phyloP scores from a whole-genome alignment of 23 red algal species.

The Agarophyton chilense region DNA sequence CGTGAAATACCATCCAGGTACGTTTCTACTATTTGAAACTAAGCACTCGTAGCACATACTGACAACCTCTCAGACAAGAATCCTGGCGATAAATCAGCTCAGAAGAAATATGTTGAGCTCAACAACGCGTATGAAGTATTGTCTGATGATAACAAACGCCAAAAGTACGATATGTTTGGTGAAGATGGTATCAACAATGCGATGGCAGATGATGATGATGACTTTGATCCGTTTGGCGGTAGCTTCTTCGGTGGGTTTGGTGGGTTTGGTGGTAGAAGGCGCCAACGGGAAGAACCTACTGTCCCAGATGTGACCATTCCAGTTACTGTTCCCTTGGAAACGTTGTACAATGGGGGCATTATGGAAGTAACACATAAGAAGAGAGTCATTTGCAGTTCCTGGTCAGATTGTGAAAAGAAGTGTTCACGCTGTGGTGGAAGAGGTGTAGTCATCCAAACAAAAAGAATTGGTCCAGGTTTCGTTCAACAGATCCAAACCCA shows the following conservation, averaged over 20 bases:
- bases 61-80: conserved; percentile 82
- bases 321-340: conserved; percentile 69
- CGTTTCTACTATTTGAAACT: background rate
- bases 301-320: conserved; percentile 74
- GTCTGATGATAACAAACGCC: conserved; percentile 68
- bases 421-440: conserved; percentile 85
- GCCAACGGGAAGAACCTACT: conserved; percentile 31
- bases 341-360: conserved; percentile 88
- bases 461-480: conserved; percentile 86
- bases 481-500: conserved; percentile 89
- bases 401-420: conserved; percentile 83
- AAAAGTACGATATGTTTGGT: conserved; percentile 87
- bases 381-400: conserved; percentile 80
- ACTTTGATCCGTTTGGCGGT: conserved; percentile 32
- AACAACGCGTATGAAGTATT: conserved; percentile 94
- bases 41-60: background rate
- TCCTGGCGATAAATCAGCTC: conserved; percentile 75
- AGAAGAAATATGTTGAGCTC: conserved; percentile 78
- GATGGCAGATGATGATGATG: conserved; percentile 61
- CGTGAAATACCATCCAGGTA: conserved; percentile 71
- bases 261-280: conserved; percentile 46
- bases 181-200: conserved; percentile 79
- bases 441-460: conserved; percentile 74
- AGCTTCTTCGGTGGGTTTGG: conserved; percentile 38
- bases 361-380: conserved; percentile 79